Percentiles rank a stretch among this genome's conserved stretches.
Conservation (phyloP, 345 rosid genomes). For the Triadica sebifera region DNA sequence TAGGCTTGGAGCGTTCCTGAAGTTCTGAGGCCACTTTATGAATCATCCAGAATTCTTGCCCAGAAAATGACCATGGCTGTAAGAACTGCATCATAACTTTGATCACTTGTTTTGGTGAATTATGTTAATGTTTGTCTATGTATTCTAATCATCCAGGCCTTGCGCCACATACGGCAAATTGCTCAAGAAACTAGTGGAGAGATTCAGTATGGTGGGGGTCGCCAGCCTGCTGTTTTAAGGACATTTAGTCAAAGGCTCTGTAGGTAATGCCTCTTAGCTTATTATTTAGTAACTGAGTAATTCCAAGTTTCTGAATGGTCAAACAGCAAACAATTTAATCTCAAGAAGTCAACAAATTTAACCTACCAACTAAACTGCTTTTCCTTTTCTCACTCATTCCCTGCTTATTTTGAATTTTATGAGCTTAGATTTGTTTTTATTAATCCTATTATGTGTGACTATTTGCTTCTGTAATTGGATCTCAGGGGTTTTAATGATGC, state of each 20-base stretch:
- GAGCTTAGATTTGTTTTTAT: neutral
- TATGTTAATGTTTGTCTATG: constrained; percentile 2
- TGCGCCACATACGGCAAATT: constrained; percentile 80
- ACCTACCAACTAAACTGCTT: neutral
- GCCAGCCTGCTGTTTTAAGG: constrained; percentile 92
- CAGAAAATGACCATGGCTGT: constrained; percentile 94
- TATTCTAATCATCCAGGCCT: constrained; percentile 46
- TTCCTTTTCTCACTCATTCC: neutral
- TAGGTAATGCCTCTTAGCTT: constrained; percentile 45
- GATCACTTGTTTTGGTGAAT: neutral
- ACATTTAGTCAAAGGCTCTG: constrained; percentile 92
- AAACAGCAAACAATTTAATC: neutral
- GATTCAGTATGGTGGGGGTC: constrained; percentile 88
- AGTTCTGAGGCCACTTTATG: constrained; percentile 91
- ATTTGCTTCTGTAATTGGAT: constrained; percentile 16
- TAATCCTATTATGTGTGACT: neutral
- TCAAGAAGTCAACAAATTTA: constrained; percentile 1
- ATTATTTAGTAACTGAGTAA: neutral
- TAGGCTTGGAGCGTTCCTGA: constrained; percentile 95
- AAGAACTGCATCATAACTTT: constrained; percentile 21
- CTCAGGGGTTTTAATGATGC: constrained; percentile 96
- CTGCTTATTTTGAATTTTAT: neutral
- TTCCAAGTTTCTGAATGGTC: neutral
- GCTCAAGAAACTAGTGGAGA: constrained; percentile 94
- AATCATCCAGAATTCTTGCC: constrained; percentile 89